Percentiles rank a stretch among this genome's conserved stretches.
These are phyloP conservation scores for Puccinellia tenuiflora DNA, from an alignment of 176 grass and related monocot species.

Conservation along the genomic window DNA sequence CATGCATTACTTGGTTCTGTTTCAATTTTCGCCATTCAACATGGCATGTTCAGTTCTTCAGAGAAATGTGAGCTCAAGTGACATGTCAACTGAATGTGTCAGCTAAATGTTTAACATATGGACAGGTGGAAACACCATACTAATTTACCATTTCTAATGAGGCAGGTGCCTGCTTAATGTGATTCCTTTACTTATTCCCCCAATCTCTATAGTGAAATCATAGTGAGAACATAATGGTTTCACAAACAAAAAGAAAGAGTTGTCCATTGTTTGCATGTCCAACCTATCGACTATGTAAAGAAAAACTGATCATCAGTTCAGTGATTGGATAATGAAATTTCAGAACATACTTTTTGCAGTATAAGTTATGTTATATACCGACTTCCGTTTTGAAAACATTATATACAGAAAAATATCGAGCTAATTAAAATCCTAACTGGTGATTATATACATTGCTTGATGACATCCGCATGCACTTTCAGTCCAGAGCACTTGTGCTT, in stretches of 20 bases:
- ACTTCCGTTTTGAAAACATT: too few species aligned
- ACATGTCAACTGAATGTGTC: background rate
- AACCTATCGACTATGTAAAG: background rate
- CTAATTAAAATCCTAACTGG: background rate
- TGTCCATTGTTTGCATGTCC: too few species aligned
- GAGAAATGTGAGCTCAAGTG: background rate
- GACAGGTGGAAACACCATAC: too few species aligned
- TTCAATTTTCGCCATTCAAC: background rate
- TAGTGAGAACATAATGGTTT: background rate
- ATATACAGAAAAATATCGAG: background rate
- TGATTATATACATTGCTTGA: constrained; percentile 41
- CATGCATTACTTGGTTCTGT: background rate
- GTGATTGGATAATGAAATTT: background rate
- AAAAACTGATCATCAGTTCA: background rate
- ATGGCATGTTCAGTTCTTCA: background rate
- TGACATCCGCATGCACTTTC: constrained; percentile 59
- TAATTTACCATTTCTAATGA: too few species aligned
- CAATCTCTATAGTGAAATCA: background rate
- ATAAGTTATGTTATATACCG: background rate
- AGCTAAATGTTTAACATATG: background rate
- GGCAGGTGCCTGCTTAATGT: too few species aligned
- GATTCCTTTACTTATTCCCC: too few species aligned
- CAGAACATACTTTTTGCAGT: background rate
- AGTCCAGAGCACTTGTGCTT: constrained; percentile 21
- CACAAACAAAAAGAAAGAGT: background rate